These are phyloP conservation scores for Aspergillus ruber DNA, from an alignment of 2,329 filamentous ascomycete species.

Conservation along the genomic window DNA sequence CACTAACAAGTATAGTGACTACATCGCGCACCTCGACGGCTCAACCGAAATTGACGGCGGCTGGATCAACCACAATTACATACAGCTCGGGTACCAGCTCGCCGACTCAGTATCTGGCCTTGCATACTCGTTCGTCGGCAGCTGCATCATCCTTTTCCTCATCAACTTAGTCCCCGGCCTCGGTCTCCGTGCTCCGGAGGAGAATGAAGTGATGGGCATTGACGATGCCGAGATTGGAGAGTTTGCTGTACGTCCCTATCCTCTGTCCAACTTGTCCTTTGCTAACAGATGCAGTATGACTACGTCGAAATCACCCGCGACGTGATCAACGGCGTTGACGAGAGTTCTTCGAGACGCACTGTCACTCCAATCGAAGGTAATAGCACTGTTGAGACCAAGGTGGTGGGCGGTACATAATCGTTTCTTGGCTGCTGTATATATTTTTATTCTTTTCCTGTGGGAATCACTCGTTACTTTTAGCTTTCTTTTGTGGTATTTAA, in stretches of 20 bases:
- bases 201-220: conserved; percentile 77
- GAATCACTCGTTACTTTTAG: too few species aligned
- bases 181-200: conserved; percentile 64
- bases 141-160: conserved; percentile 70
- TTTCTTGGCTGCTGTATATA: neutral
- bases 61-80: conserved; percentile 77
- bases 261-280: neutral
- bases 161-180: conserved; percentile 74
- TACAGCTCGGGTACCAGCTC: conserved; percentile 76
- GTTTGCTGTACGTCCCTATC: conserved; percentile 58
- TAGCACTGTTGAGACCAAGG: conserved; percentile 10
- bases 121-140: conserved; percentile 70
- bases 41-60: conserved; percentile 62
- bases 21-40: conserved; percentile 76
- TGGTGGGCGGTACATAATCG: neutral
- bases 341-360: conserved; percentile 8
- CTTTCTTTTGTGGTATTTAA: too few species aligned
- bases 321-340: conserved; percentile 45
- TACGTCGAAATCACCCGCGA: conserved; percentile 79
- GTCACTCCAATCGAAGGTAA: conserved; percentile 3
- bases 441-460: too few species aligned
- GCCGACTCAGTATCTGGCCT: conserved; percentile 73
- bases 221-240: conserved; percentile 89
- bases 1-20: conserved; percentile 50
- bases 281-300: conserved; percentile 55